These are phyloP conservation scores for Nakazawaea wyomingensis DNA, from an alignment of 805 yeast genomes.

Conservation along the genomic window DNA sequence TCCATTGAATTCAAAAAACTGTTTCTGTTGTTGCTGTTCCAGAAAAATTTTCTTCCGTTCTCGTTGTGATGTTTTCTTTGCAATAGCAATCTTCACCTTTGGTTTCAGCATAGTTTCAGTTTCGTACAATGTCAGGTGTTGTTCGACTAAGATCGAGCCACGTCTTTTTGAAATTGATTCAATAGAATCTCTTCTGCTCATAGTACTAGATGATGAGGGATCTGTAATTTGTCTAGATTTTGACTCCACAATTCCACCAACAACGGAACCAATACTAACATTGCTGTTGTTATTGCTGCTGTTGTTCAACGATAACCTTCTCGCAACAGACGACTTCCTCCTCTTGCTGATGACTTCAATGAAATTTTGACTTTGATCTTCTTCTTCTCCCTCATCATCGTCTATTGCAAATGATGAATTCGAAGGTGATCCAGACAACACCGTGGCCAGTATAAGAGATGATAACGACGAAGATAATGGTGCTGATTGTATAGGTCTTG, in stretches of 20 bases:
- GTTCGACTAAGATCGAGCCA: neutral
- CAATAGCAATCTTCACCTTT: slow-evolving; percentile 1
- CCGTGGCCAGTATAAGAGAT: slow-evolving; percentile 4
- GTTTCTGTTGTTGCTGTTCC: neutral
- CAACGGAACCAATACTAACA: neutral
- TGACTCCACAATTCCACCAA: neutral
- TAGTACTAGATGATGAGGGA: neutral
- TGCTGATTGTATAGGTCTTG: neutral
- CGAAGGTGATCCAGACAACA: slow-evolving; percentile 4
- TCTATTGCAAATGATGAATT: slow-evolving; percentile 23
- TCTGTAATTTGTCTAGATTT: neutral
- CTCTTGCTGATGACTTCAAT: slow-evolving; percentile 28
- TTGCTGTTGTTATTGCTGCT: neutral
- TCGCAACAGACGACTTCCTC: slow-evolving; percentile 22
- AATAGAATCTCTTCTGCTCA: neutral
- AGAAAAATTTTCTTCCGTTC: slow-evolving; percentile 6
- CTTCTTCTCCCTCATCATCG: slow-evolving; percentile 20
- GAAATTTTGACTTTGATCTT: too few species aligned
- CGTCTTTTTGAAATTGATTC: neutral
- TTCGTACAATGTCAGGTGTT: neutral
- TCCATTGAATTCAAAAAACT: neutral
- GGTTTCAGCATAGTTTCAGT: neutral
- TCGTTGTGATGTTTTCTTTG: slow-evolving; percentile 5
- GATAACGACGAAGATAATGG: slow-evolving; percentile 14
- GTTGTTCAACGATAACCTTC: slow-evolving; percentile 1